Evolutionary conservation across 2,329 filamentous ascomycete species (phyloP), one percentile per base, ranked within the genome.

Genomic region (Fusarium verrucosum): DNA sequence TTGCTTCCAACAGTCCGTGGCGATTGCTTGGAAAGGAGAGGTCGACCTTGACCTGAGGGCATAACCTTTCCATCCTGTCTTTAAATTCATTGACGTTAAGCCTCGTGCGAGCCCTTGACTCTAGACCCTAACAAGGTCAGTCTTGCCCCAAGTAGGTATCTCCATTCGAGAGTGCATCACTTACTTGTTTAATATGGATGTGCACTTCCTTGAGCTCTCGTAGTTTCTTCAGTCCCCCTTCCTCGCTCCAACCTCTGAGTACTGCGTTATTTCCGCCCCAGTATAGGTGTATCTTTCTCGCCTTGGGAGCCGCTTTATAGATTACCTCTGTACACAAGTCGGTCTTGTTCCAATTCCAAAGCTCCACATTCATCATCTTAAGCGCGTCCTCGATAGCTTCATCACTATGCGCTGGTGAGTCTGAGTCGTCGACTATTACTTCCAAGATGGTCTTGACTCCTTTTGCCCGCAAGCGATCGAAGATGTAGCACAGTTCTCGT

Each of bases 281-380:
- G 17, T 53, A 58, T 4, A 61, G 53, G n/a, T 58, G 53, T 2
- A 53, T 19, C 11, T 58, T 37, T 1, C 33, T 26, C 4, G 17
- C 26, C 8, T n/a, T 33, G 1, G 53, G 58, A 0, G 47, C 43
- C 5, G 25, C 58, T 7, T 32, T 44, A 30, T 19, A 20, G 3
- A 58, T 58, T 11, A 49, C 47, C 4, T 61, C 47, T 3, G 53
- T 52, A 17, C 58, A 61, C 32, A 61, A 17, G 33, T 61, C 58
- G 9, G 33, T 23, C 47, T 52, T 61, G 8, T 58, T 52, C 58
- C 53, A 61, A 3, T 61, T 32, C 53, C 53, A 58, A 8, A 61
- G 32, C 23, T 58, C 47, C 4, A 61, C 47, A 1, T 44, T 26
- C 33, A 47, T 45, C 1, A 9, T 23, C 23, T 46, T 33, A 1